A percentile compares a stretch with the other conserved stretches of the same genome.
Conservation (phyloP, 805 yeast genomes). For the Starmerella geochares region DNA sequence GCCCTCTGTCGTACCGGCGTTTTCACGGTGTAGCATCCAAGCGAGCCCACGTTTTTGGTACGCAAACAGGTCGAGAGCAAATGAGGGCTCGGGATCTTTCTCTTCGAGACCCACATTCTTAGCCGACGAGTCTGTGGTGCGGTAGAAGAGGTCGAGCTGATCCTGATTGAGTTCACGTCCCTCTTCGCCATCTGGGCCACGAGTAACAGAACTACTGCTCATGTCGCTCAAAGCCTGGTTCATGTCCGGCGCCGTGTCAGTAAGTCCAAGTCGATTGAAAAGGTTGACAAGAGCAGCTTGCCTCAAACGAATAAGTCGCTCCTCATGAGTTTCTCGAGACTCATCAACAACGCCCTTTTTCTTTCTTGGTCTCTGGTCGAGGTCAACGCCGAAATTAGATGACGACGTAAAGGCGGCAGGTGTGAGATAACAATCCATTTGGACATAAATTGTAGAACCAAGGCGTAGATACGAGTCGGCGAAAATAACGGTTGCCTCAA, state of each 20-base stretch:
- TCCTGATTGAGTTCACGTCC: constrained; percentile 47
- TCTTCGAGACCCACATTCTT: constrained; percentile 35
- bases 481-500: constrained; percentile 49
- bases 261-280: constrained; percentile 40
- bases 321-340: constrained; percentile 44
- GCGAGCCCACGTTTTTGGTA: constrained; percentile 80
- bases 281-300: constrained; percentile 47
- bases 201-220: neutral
- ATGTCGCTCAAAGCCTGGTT: constrained; percentile 5
- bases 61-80: constrained; percentile 50
- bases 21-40: constrained; percentile 81
- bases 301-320: constrained; percentile 41
- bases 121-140: constrained; percentile 40
- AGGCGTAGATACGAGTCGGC: constrained; percentile 50
- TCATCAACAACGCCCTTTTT: constrained; percentile 25
- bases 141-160: constrained; percentile 66
- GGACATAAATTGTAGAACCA: constrained; percentile 68
- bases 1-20: constrained; percentile 33
- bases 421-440: constrained; percentile 53
- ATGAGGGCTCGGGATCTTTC: constrained; percentile 47
- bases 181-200: constrained; percentile 30
- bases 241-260: constrained; percentile 11
- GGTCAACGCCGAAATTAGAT: constrained; percentile 11
- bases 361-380: constrained; percentile 3
- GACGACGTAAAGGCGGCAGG: constrained; percentile 28